Conservation (phyloP, 108 stramenopile species). For the Conticribra weissflogii region DNA sequence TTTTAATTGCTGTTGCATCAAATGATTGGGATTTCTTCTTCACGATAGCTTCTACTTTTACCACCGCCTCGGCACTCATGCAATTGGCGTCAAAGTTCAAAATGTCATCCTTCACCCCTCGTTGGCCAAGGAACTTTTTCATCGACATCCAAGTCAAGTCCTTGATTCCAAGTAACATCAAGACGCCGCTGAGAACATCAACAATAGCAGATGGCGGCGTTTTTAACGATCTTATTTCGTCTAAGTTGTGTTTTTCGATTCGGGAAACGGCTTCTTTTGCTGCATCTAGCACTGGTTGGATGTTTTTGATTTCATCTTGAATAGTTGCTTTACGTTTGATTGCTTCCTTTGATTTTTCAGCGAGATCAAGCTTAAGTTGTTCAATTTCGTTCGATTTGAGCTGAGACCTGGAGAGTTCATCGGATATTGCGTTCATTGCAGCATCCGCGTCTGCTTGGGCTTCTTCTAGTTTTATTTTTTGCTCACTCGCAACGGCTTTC, state of each 20-base stretch:
- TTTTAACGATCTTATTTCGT: background rate
- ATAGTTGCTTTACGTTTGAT: background rate
- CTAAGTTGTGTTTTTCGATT: background rate
- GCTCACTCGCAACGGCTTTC: background rate
- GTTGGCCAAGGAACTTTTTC: background rate
- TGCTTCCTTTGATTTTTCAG: background rate
- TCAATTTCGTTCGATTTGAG: background rate
- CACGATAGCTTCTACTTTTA: background rate
- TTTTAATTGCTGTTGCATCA: background rate
- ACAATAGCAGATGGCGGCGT: background rate
- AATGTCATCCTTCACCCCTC: background rate
- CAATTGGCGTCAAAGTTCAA: background rate
- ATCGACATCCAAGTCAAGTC: background rate
- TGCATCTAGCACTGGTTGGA: background rate
- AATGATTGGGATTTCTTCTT: background rate
- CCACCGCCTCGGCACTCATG: background rate
- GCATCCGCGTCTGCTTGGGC: background rate
- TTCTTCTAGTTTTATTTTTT: background rate
- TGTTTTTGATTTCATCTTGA: background rate
- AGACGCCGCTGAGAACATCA: background rate
- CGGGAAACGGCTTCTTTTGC: background rate
- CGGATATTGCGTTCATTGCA: background rate
- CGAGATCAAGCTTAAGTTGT: background rate
- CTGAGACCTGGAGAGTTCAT: background rate
- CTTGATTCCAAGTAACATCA: background rate